A percentile compares a stretch with the other conserved stretches of the same genome.
Conservation (phyloP, 352 stramenopile genomes). For the Phytophthora podocarpi region DNA sequence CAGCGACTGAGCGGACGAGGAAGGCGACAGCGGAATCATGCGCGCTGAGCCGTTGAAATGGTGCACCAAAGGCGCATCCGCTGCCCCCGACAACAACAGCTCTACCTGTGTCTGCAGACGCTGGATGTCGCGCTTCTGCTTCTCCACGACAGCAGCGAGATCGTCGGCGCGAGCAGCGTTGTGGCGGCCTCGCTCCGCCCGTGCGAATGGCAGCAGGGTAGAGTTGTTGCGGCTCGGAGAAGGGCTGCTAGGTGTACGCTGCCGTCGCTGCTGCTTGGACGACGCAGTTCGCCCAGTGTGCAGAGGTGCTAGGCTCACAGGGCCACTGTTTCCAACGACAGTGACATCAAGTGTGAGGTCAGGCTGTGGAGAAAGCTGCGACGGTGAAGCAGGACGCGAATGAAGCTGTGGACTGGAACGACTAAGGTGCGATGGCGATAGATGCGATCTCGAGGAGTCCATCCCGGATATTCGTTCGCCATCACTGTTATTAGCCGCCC, state of each 20-base stretch:
- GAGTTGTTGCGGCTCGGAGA: conserved; percentile 25
- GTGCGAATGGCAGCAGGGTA: conserved; percentile 50
- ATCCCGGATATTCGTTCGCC: not conserved
- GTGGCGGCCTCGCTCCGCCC: conserved; percentile 39
- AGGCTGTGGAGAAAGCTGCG: conserved; percentile 10
- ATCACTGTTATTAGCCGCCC: not conserved
- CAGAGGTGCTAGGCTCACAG: conserved; percentile 33
- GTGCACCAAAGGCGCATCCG: conserved; percentile 19
- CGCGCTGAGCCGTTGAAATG: conserved; percentile 1
- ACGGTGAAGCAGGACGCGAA: conserved; percentile 21
- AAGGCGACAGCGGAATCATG: conserved; percentile 13
- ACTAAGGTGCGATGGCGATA: conserved; percentile 24
- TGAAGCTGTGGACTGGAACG: conserved; percentile 44
- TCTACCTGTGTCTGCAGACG: conserved; percentile 71
- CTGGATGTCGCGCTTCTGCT: conserved; percentile 75
- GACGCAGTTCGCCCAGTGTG: conserved; percentile 27
- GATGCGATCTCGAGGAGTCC: conserved; percentile 4
- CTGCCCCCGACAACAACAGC: conserved; percentile 52
- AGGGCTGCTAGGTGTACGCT: conserved; percentile 20
- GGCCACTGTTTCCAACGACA: not conserved
- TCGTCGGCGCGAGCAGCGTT: conserved; percentile 43
- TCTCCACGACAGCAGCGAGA: conserved; percentile 47
- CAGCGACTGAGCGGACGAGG: conserved; percentile 10
- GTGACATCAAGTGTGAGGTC: conserved; percentile 32
- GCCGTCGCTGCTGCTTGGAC: conserved; percentile 33